Base-by-base conservation (phyloP, 176 grass and related monocot species). In the Oryza coarctata region DNA sequence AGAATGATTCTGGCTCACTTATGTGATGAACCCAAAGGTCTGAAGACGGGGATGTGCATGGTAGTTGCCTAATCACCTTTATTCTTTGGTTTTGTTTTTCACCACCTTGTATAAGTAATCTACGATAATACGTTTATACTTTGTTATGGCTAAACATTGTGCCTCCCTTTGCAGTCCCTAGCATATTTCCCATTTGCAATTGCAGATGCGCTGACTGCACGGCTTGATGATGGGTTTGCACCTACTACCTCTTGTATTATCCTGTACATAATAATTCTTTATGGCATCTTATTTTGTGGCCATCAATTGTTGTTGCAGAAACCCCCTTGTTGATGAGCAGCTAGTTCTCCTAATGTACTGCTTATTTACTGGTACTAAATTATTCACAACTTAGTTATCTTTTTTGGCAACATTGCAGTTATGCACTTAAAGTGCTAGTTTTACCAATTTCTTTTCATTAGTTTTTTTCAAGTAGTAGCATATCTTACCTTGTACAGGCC, bases 31-130 rank as follows among this genome's bases (percentile, higher is more conserved):
- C 95, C 95, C 66, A 98, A 95, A 82, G 92, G 95, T 85, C 88
- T 98, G 68, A 98, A 98, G 87, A 98, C 92, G 72, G 95, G 95
- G 85, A 95, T 98, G 95, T 98, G 95, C 92, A 98, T 95, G 92
- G 92, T 98, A 91, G 14, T 79, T 68, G 12, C 68, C 62, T 63
- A 78, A 76, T 28, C 65, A 65, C 64, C 85, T 68, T 72, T 63
- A 50, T 80, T 85, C 39, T 68, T 61, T 64, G n/a, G 38, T 68
- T 75, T 65, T 67, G 18, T 69, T 73, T 34, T 39, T 3, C 30
- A 60, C 12, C 73, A 27, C 71, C 70, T 87, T 68, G 20, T 83
- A 5, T 31, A 76, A 85, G 57, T 18, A 43, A 36, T 45, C 13
- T 33, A 30, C 70, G 10, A 36, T 73, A 22, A 68, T 50, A 65